Conservation (phyloP, 805 yeast genomes). For the Priceomyces melissophilus region DNA sequence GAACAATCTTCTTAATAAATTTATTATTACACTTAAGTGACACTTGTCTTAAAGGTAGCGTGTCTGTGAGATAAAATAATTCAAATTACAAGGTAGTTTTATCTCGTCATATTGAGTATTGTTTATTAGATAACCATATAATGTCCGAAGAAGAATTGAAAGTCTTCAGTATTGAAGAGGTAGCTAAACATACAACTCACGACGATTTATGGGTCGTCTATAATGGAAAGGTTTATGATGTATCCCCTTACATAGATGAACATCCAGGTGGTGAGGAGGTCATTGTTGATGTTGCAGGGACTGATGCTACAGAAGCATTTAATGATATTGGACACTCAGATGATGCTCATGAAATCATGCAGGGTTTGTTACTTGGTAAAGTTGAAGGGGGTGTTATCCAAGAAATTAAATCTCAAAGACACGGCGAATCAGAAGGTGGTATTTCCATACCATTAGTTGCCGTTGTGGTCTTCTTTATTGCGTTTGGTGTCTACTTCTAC, state of each 20-base stretch:
- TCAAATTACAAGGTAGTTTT: too few species aligned
- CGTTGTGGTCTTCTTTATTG: constrained; percentile 35
- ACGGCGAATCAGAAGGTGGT: constrained; percentile 13
- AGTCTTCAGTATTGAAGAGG: constrained; percentile 51
- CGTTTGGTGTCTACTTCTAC: constrained; percentile 42
- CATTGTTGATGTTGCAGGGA: constrained; percentile 40
- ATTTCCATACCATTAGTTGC: constrained; percentile 28
- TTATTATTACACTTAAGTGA: too few species aligned
- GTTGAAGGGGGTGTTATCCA: constrained; percentile 59
- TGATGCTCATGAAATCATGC: constrained; percentile 80
- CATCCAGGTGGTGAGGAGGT: constrained; percentile 51
- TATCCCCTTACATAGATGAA: constrained; percentile 40
- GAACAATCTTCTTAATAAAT: too few species aligned
- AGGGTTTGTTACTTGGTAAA: constrained; percentile 68
- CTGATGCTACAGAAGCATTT: constrained; percentile 45
- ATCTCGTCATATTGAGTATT: too few species aligned
- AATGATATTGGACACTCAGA: constrained; percentile 95
- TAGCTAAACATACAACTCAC: constrained; percentile 35
- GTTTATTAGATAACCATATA: neutral
- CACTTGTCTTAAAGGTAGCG: too few species aligned
- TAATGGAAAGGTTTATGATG: constrained; percentile 43
- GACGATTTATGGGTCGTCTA: constrained; percentile 44
- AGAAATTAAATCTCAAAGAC: constrained; percentile 11
- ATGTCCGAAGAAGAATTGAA: constrained; percentile 8
- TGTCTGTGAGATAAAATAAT: too few species aligned